Evolutionary conservation across 2,329 filamentous ascomycete genomes (phyloP), one percentile per base, ranked within the genome.

Genomic region (Penicillium sp.): DNA sequence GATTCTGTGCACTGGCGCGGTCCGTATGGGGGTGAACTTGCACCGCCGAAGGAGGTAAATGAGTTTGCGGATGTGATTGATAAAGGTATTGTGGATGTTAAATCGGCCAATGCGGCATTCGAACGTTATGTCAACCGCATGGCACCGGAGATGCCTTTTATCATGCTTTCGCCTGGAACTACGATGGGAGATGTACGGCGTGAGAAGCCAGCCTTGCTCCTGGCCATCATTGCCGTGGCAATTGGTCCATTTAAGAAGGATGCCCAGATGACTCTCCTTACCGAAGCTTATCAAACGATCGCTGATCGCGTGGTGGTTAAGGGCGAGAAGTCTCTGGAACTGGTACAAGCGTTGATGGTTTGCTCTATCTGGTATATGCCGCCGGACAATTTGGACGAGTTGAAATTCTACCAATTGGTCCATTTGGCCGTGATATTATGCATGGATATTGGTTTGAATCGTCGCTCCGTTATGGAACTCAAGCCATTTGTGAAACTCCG

Each of bases 341-440:
- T 96, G 6, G 84, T 95, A 7, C 91, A 96, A 72, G 84, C 89
- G 1, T 75, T 96, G 33, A 81, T 90, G 51, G 77, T 96, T 3
- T 80, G 84, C 6, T 84, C 87, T n/a, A 82, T 91, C 17, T 96
- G 91, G 89, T 95, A 96, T 69, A 86, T 85, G 68, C 90, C 90
- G 13, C 91, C 91, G 0, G 86, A 93, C 59, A 83, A 89, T 62
- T 89, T 89, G 52, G 90, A 95, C 64, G 88, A 94, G 72, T 84
- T 93, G 65, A 94, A 94, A 67, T 95, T 94, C 69, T 96, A 94
- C 73, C 89, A 93, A 74, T 81, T 94, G 59, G 85, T 91, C 39
- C 90, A 96, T 68, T 84, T 90, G 65, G 88, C 89, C 2, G 87
- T 87, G 41, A 82, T 90, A 61, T 90, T 96, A 86, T 88, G 87